These are phyloP conservation scores for Cadophora gregata DNA, from an alignment of 2,329 filamentous ascomycete species.

Conservation along the genomic window DNA sequence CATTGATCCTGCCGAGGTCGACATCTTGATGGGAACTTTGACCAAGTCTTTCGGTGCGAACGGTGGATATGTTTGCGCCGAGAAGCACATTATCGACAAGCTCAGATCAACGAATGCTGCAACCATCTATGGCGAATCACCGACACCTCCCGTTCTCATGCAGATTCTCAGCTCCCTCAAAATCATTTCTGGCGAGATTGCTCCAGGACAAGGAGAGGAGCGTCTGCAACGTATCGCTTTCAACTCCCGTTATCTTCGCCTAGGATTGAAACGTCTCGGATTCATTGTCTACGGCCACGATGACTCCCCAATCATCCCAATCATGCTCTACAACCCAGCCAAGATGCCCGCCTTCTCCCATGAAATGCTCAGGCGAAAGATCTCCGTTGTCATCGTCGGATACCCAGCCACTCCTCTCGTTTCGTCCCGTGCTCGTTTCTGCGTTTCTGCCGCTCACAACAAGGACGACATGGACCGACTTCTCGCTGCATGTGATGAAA, in stretches of 20 bases:
- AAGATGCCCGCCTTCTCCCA: conserved; percentile 99
- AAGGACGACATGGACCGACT: conserved; percentile 97
- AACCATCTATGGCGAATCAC: conserved; percentile 85
- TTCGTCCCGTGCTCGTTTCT: conserved; percentile 93
- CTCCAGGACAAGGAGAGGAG: conserved; percentile 92
- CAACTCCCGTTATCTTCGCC: conserved; percentile 97
- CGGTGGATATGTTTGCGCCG: conserved; percentile 90
- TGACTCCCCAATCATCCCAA: conserved; percentile 94
- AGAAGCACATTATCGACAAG: conserved; percentile 92
- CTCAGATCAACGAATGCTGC: conserved; percentile 85
- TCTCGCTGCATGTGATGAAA: conserved; percentile 86
- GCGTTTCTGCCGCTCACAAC: conserved; percentile 93
- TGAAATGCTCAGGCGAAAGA: conserved; percentile 97
- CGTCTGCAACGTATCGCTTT: conserved; percentile 94
- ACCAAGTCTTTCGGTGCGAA: conserved; percentile 99
- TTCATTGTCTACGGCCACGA: conserved; percentile 98
- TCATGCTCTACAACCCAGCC: conserved; percentile 96
- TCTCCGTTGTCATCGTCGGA: conserved; percentile 95
- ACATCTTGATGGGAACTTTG: conserved; percentile 97
- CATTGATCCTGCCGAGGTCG: conserved; percentile 84
- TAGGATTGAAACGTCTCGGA: conserved; percentile 94
- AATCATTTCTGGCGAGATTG: conserved; percentile 87
- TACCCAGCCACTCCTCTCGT: conserved; percentile 97
- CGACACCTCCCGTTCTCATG: conserved; percentile 84
- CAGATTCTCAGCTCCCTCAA: conserved; percentile 88